phyloP scores from a whole-genome alignment of 1,139 yeast species.

The Nakaseomyces bracarensis region DNA sequence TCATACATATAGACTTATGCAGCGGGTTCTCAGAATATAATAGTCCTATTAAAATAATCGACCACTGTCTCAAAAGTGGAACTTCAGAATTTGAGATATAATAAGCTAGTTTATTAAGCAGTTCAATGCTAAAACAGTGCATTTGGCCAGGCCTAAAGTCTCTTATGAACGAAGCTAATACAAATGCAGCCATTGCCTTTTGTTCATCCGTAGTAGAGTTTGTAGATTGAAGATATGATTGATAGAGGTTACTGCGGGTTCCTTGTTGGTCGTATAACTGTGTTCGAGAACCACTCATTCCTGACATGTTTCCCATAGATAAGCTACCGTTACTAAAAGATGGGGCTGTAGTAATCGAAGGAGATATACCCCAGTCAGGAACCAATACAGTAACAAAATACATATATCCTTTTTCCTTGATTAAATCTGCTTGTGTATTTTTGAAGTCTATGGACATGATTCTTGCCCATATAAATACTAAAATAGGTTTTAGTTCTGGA shows the following conservation, averaged over 20 bases:
- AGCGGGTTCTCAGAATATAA: slow-evolving; percentile 68
- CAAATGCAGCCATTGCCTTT: slow-evolving; percentile 92
- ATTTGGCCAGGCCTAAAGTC: slow-evolving; percentile 77
- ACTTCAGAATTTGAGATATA: slow-evolving; percentile 68
- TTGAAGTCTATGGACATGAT: slow-evolving; percentile 91
- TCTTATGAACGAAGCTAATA: slow-evolving; percentile 71
- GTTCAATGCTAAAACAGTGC: slow-evolving; percentile 65
- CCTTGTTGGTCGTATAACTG: slow-evolving; percentile 18
- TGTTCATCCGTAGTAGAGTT: slow-evolving; percentile 58
- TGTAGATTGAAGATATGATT: slow-evolving; percentile 22
- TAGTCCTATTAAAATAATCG: slow-evolving; percentile 69
- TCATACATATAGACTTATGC: slow-evolving; percentile 63
- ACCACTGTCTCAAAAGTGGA: slow-evolving; percentile 89
- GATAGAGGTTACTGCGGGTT: slow-evolving; percentile 18
- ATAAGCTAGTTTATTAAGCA: slow-evolving; percentile 57
- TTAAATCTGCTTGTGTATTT: slow-evolving; percentile 83
- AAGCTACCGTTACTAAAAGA: slow-evolving; percentile 22
- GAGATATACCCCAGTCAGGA: slow-evolving; percentile 38
- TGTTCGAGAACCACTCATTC: slow-evolving; percentile 15
- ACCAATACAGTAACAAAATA: slow-evolving; percentile 74
- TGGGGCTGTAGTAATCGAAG: slow-evolving; percentile 29
- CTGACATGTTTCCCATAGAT: slow-evolving; percentile 30
- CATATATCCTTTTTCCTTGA: slow-evolving; percentile 84
- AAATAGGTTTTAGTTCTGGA: slow-evolving; percentile 85
- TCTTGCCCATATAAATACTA: slow-evolving; percentile 95